Evolutionary conservation across 352 stramenopile species (phyloP), one percentile per base, ranked within the genome.

Genomic region (Thalassiosira exigua): DNA sequence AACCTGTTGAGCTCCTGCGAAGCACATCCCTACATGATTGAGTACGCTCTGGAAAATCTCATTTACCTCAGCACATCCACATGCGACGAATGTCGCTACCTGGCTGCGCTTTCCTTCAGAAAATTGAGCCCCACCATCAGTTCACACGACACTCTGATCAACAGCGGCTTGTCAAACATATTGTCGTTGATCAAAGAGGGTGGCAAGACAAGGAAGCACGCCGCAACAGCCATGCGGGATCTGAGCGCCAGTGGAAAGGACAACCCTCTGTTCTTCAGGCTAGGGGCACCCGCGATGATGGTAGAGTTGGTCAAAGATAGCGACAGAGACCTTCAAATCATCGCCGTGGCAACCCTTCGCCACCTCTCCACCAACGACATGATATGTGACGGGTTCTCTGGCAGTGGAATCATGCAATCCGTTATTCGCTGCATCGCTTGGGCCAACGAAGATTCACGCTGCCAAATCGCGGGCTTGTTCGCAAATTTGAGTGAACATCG

Each of bases 1-100:
- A 99, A 99, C 79, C 56, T 98, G 41, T 88, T 99, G 33, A 98
- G 95, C 29, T 97, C 91, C 36, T 96, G 96, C 69, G 86, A 97
- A 32, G 90, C 97, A 57, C 96, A 98, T 80, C 84, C 85, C 0
- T 88, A 95, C 33, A 95, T 98, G 73, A 96, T 98, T 65, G 72
- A 91, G 4, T 90, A 97, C 58, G 96, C 95, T 0, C 85, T 98
- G 7, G 84, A 90, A 0, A 95, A 95, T 0, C 87, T 99, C 12
- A 92, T 98, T 42, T 88, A 93, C 60, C 86, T 99, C n/a, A 95
- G 94, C 3, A 78, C 95, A 4, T 96, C 88, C 42, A 79, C 95
- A 24, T 96, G 98, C 67, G 58, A 87, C 17, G 95, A 98, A 82
- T 98, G 96, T 67, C 94, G 97, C 79, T 98, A 98, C 78, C 96